Base-by-base conservation (phyloP, 2,329 filamentous ascomycete species). In the Hypoxylon sp. region DNA sequence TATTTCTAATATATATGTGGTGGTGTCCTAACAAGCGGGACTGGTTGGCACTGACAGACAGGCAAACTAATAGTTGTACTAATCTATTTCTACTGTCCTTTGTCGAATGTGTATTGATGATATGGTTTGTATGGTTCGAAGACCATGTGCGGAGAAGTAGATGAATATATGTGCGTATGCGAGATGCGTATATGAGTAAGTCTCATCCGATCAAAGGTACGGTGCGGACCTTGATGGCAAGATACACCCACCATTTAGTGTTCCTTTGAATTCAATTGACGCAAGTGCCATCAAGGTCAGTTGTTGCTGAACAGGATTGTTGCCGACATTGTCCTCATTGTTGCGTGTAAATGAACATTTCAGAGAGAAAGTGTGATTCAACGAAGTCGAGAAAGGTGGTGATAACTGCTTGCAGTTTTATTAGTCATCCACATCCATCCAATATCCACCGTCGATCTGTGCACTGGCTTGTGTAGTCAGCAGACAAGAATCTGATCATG, bases 221-320 rank as follows among this genome's bases (percentile, higher is more conserved):
- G n/a, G n/a, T n/a, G n/a, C 15, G 42, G 11, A 55, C 52, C 52
- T 55, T 55, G 52, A 51, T 55, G 47, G 52, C 42, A 17, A 12
- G 4, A n/a, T 29, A 27, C 27, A 32, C 29, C 46, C 20, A 30
- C 23, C 30, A 37, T 35, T 13, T 19, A 13, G 15, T 15, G n/a
- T 30, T 20, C 16, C 7, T 45, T 29, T 51, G 5, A 17, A 15
- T 6, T 11, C 17, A 13, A 21, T 11, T 31, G 15, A 37, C 8
- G 35, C 27, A 55, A 44, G 38, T 12, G 32, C 52, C 47, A 55
- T 55, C 52, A 48, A 44, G 52, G 47, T 51, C 11, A 34, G 15
- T 27, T 30, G 12, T 26, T 20, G n/a, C 26, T 21, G 12, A 17
- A 29, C n/a, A 6, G n/a, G 11, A 7, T n/a, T 20, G 25, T n/a